Conservation (phyloP, 164 flowering plant genomes). For the Euptelea pleiosperma region DNA sequence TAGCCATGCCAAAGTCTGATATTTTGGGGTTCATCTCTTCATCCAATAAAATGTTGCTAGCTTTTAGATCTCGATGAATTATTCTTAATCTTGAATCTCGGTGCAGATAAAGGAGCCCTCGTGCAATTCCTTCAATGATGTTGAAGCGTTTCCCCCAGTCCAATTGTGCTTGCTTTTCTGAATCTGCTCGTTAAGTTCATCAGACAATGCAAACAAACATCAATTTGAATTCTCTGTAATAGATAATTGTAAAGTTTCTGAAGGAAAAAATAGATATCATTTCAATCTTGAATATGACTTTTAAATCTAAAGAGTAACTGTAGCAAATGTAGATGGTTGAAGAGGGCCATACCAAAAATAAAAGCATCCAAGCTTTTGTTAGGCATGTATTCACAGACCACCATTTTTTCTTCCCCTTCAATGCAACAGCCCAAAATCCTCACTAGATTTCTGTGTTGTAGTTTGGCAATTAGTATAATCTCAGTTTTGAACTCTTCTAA, state of each 20-base stretch:
- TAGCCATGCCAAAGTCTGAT: conserved; percentile 87
- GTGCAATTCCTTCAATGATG: conserved; percentile 71
- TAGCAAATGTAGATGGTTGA: neutral
- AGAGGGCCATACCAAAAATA: conserved; percentile 40
- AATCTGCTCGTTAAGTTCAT: conserved; percentile 29
- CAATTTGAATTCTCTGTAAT: neutral
- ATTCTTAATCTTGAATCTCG: conserved; percentile 70
- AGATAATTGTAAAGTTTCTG: too few species aligned
- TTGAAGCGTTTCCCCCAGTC: conserved; percentile 58
- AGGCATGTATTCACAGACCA: conserved; percentile 76
- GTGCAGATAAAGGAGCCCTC: conserved; percentile 83
- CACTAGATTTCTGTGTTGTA: conserved; percentile 76
- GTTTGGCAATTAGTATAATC: conserved; percentile 53
- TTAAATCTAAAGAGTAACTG: neutral
- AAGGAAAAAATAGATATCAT: too few species aligned
- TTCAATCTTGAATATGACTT: too few species aligned
- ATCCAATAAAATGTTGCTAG: conserved; percentile 72
- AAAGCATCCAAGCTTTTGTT: conserved; percentile 68
- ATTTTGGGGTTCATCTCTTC: conserved; percentile 75
- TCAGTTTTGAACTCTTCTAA: conserved; percentile 70
- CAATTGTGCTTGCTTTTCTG: conserved; percentile 31
- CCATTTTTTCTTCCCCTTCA: conserved; percentile 61
- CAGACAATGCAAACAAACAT: conserved; percentile 6
- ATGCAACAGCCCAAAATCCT: conserved; percentile 65
- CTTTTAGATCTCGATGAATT: conserved; percentile 73